Evolutionary conservation across 2,329 filamentous ascomycete genomes (phyloP).

Genomic region (Clonostachys rhizophaga): DNA sequence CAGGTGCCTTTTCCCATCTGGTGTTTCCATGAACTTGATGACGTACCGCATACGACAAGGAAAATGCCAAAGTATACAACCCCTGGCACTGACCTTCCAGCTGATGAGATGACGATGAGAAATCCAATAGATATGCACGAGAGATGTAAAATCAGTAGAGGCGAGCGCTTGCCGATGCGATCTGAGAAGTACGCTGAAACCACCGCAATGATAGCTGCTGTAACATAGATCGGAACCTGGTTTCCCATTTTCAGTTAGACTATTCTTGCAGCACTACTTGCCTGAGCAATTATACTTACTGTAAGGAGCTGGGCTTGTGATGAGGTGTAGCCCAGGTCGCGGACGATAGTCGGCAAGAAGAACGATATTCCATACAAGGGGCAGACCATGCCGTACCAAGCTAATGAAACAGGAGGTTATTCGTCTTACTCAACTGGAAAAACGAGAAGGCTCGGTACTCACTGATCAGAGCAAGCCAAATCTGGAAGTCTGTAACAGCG

Average conservation of each 20-base stretch:
- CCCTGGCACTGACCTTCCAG: too few relatives aligned
- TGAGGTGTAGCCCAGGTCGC: conserved; percentile 50
- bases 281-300: too few relatives aligned
- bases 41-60: too few relatives aligned
- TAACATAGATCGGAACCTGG: conserved; percentile 48
- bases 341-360: conserved; percentile 62
- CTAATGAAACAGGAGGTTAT: conserved; percentile 14
- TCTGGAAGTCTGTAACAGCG: conserved; percentile 77
- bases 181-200: conserved; percentile 51
- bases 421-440: too few relatives aligned
- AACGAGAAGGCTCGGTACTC: conserved; percentile 56
- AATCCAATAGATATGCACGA: too few relatives aligned
- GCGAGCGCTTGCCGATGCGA: conserved; percentile 36
- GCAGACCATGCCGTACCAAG: conserved; percentile 28
- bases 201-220: conserved; percentile 56
- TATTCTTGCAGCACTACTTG: too few relatives aligned
- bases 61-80: too few relatives aligned
- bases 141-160: too few relatives aligned
- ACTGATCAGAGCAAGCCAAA: conserved; percentile 49
- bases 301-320: conserved; percentile 63
- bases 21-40: too few relatives aligned
- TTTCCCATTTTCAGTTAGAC: too few relatives aligned
- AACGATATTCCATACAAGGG: conserved; percentile 52
- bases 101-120: too few relatives aligned
- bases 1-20: too few relatives aligned